phyloP scores from a whole-genome alignment of 768 basidiomycete species.

The Suillus cothurnatus region DNA sequence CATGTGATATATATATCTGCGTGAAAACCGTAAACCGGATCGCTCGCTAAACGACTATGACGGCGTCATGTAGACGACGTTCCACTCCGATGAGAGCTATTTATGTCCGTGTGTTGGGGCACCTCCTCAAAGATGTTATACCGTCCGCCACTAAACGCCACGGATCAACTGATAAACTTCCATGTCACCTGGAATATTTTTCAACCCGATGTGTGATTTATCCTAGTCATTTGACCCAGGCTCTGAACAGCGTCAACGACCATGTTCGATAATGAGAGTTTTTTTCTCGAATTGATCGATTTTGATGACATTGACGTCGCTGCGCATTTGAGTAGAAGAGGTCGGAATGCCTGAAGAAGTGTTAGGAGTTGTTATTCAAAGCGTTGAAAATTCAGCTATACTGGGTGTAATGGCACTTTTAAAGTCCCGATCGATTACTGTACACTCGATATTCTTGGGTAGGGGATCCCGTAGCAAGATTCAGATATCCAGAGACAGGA shows the following conservation, averaged over 20 bases:
- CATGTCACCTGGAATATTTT: constrained; percentile 97
- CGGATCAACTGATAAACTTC: constrained; percentile 89
- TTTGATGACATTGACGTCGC: constrained; percentile 99
- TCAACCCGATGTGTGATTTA: constrained; percentile 94
- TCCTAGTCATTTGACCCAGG: constrained; percentile 91
- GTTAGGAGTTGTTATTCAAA: constrained; percentile 13
- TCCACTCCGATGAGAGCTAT: constrained; percentile 99
- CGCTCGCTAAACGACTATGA: constrained; percentile 99
- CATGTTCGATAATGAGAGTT: constrained; percentile 99
- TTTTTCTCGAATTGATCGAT: constrained; percentile 97
- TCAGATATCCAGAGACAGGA: too few species aligned
- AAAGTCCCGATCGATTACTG: too few species aligned
- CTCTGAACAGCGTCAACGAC: constrained; percentile 96
- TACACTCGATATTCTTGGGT: too few species aligned
- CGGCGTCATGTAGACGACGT: constrained; percentile 94
- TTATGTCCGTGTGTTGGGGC: constrained; percentile 96
- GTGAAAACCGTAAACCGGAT: constrained; percentile 42
- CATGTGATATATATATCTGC: background rate
- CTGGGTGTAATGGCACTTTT: too few species aligned
- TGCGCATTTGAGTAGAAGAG: constrained; percentile 93
- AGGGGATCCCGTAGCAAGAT: too few species aligned
- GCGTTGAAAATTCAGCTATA: background rate
- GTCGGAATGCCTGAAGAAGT: constrained; percentile 77
- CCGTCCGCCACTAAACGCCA: constrained; percentile 92
- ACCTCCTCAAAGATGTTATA: constrained; percentile 93